Evolutionary conservation across 1,139 yeast species (phyloP), one percentile per base, ranked within the genome.

Genomic region (Yamadazyma aaseri): DNA sequence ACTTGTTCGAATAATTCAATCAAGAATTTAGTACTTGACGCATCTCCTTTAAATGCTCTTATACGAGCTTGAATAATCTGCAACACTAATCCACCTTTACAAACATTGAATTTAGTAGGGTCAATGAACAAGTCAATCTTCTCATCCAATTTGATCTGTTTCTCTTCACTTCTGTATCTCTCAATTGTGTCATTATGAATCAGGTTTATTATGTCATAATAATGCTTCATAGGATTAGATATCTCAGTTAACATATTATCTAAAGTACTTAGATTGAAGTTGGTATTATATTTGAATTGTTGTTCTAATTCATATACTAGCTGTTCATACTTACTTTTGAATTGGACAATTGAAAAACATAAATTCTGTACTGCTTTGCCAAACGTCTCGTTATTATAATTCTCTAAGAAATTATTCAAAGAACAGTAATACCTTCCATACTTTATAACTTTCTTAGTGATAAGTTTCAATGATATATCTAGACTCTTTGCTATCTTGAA

Each of bases 291-390:
- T 26, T 65, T 60, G 55, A 76, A 79, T 32, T 76, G 74, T 12
- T 60, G 56, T 46, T 85, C 94, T 15, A 84, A 54, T 7, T 64
- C 60, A 6, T 75, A 65, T 2, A 85, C 55, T 12, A 76, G 49
- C 20, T 64, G 45, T 45, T 79, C 81, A 41, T 74, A 78, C 17
- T 51, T 49, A 20, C 61, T 56, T 36, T 84, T 54, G 38, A 79
- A 68, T 10, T 60, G 58, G 23, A 79, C 58, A 3, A 89, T 64
- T 29, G 78, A 76, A 34, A 63, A 70, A 42, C 95, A 85, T 18
- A 92, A 61, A 4, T 85, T 73, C 47, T 90, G 96, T 33, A 85
- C 71, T 1, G 86, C 82, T 34, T 74, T 72, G 0, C 98, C 98
- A 51, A 75, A 79, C 16, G 56, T 50, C 11, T 68, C 58, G 35